Evolutionary conservation across 331 rosid genomes (phyloP).

Genomic region (Rosa hybrid): DNA sequence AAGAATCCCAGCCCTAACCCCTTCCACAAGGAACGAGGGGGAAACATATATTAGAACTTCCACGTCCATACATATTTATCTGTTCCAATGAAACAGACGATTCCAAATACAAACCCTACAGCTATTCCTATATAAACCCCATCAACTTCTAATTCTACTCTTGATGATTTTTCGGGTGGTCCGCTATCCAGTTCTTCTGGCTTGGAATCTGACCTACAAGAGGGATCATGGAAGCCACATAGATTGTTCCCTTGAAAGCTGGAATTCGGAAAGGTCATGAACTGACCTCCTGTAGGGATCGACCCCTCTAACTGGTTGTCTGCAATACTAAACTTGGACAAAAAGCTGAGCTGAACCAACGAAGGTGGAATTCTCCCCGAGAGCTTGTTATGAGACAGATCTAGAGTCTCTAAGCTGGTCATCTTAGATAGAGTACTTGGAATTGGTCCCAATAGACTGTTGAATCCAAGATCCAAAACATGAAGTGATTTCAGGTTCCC

Average conservation of each 20-base stretch:
- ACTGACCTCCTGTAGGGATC: constrained; percentile 38
- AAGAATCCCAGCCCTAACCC: not conserved
- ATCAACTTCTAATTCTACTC: not conserved
- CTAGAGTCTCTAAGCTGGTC: constrained; percentile 34
- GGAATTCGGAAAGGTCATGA: constrained; percentile 33
- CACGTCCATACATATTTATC: not conserved
- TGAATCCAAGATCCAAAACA: constrained; percentile 22
- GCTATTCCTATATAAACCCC: not conserved
- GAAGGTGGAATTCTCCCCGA: constrained; percentile 32
- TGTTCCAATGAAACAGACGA: not conserved
- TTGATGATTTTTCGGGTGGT: not conserved
- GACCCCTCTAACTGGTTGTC: constrained; percentile 24
- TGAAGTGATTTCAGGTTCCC: constrained; percentile 29
- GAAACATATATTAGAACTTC: not conserved
- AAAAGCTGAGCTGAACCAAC: constrained; percentile 27
- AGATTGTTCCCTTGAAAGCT: constrained; percentile 34
- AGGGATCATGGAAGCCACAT: not conserved
- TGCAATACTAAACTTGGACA: constrained; percentile 38
- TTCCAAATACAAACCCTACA: not conserved
- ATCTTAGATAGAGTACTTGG: constrained; percentile 26
- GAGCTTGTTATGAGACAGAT: constrained; percentile 40
- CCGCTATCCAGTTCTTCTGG: not conserved
- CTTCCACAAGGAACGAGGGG: not conserved
- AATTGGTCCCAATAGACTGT: constrained; percentile 28
- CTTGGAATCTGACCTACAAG: not conserved